Evolutionary conservation across 352 stramenopile species (phyloP), one percentile per base, ranked within the genome.

Genomic region (Phytopythium montanum): DNA sequence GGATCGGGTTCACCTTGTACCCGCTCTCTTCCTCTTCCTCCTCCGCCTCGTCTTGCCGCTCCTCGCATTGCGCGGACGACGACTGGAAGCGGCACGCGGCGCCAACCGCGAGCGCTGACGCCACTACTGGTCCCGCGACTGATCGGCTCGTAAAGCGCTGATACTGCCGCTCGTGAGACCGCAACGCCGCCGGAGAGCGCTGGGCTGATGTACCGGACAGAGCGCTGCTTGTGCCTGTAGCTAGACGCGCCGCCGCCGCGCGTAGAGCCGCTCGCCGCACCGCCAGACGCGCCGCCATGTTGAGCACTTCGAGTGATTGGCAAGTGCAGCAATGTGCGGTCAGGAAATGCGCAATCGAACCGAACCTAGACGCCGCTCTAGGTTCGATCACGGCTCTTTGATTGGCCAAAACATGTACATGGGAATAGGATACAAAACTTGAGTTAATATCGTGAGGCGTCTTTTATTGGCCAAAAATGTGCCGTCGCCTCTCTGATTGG

Each of bases 1-100:
- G 80, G 62, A 92, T 86, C 48, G 80, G 79, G 59, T 87, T 92
- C 51, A 74, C 79, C 10, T 50, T 70, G 60, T 86, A 85, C 0
- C 62, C 71, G 9, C 66, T 66, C 54, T 74, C 56, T 1, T 34
- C 56, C 4, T 58, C 31, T 29, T 51, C 49, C 41, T 67, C 38
- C 16, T 10, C 18, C 10, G 46, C 49, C 41, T 67, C 38, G 2
- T 10, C 18, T 5, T 18, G 14, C 48, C 26, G 14, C 8, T 33
- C 25, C 29, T 85, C 72, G 33, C 67, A 78, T 1, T 66, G 59
- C 2, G 64, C 52, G 2, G 21, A 5, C 19, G 36, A 23, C 25
- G 34, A 59, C 0, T 60, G 51, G 31, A 36, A 33, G 19, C 31
- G n/a, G 5, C 31, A 38, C 13, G 18, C 29, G 29, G 51, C 51